Conservation (phyloP, 257 asterid species). For the Nicotiana sylvestris region DNA sequence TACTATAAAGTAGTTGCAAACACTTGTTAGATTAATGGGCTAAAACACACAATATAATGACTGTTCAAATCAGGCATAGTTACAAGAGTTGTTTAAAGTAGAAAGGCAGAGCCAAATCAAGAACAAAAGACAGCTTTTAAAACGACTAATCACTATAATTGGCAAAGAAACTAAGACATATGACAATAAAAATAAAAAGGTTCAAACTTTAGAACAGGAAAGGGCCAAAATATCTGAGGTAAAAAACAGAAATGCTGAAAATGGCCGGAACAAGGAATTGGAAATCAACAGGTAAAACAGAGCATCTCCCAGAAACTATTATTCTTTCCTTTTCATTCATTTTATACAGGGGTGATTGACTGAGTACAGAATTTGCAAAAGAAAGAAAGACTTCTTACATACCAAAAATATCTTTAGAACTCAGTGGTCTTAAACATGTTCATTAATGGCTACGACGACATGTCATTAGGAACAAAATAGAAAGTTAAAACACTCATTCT, state of each 20-base stretch:
- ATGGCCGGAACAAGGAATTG: not conserved
- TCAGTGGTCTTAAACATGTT: too few species aligned
- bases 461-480: too few species aligned
- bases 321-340: not conserved
- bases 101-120: not conserved
- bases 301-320: not conserved
- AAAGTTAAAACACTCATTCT: too few species aligned
- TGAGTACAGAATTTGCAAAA: too few species aligned
- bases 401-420: too few species aligned
- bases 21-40: not conserved
- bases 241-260: not conserved
- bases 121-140: not conserved
- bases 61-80: not conserved
- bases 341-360: not conserved
- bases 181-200: not conserved
- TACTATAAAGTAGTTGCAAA: constrained; percentile 4
- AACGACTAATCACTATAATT: not conserved
- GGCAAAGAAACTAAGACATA: not conserved
- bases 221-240: not conserved
- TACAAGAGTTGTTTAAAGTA: not conserved
- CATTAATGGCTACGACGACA: too few species aligned
- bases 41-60: not conserved
- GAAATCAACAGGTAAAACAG: not conserved
- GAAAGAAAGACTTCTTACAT: too few species aligned
- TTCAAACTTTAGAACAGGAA: not conserved